Evolutionary conservation across 208 protist species (phyloP).

Genomic region (Crithidia bombi): DNA sequence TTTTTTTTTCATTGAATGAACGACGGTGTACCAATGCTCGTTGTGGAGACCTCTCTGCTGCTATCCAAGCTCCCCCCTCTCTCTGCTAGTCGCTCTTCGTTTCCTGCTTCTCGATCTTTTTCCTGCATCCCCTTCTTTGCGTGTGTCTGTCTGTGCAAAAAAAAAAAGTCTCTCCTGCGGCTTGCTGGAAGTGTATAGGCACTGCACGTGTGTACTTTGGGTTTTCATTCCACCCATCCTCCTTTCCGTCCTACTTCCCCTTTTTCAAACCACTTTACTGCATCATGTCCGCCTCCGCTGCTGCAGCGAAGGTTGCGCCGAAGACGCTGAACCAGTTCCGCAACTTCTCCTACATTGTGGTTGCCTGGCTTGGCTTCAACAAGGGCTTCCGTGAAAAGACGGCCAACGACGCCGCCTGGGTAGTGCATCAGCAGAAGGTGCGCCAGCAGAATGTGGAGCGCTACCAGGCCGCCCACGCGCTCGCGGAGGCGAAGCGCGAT

Average conservation of each 20-base stretch:
- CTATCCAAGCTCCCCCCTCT: not conserved
- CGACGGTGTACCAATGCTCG: no score
- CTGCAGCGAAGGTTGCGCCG: slow-evolving; percentile 75
- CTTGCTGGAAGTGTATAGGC: no score
- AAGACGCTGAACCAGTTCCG: slow-evolving; percentile 90
- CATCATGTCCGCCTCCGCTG: slow-evolving; percentile 36
- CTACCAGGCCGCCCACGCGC: slow-evolving; percentile 55
- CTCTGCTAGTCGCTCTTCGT: not conserved
- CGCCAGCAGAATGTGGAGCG: slow-evolving; percentile 69
- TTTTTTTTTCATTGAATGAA: not conserved
- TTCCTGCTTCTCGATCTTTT: no score
- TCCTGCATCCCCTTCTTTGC: no score
- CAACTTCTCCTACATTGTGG: slow-evolving; percentile 85
- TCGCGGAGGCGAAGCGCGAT: slow-evolving; percentile 32
- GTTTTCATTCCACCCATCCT: slow-evolving; percentile 5
- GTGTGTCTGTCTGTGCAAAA: not conserved
- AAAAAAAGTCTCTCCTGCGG: no score
- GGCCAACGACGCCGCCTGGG: slow-evolving; percentile 84
- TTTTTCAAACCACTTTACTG: not conserved
- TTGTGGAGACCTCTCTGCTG: no score
- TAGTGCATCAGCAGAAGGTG: slow-evolving; percentile 64
- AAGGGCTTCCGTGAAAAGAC: slow-evolving; percentile 80
- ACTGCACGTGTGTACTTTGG: no score
- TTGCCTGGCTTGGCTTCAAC: slow-evolving; percentile 79
- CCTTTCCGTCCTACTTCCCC: not conserved